A percentile compares a stretch with the other conserved stretches of the same genome.
phyloP scores from a whole-genome alignment of 1,139 yeast species.

The Zygosaccharomyces sapae region DNA sequence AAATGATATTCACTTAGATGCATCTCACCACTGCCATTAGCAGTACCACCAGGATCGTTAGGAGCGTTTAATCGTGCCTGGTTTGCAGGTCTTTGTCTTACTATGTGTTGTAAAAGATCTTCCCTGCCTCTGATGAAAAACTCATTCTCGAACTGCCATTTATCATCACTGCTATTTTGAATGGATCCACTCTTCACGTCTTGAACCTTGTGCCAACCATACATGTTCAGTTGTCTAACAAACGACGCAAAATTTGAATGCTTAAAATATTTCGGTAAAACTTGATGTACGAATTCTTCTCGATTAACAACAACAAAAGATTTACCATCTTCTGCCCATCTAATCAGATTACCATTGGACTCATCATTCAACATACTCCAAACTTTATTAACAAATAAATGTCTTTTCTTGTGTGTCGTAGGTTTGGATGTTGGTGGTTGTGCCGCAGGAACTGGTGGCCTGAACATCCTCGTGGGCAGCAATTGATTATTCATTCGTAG shows the following conservation, averaged over 20 bases:
- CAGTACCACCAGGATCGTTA: slow-evolving; percentile 8
- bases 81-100: slow-evolving; percentile 40
- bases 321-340: slow-evolving; percentile 83
- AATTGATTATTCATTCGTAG: slow-evolving; percentile 14
- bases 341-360: slow-evolving; percentile 60
- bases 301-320: slow-evolving; percentile 80
- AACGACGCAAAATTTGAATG: slow-evolving; percentile 92
- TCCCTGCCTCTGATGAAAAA: slow-evolving; percentile 66
- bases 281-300: slow-evolving; percentile 80
- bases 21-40: slow-evolving; percentile 16
- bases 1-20: slow-evolving; percentile 17
- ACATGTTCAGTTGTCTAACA: slow-evolving; percentile 90
- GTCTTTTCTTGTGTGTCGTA: slow-evolving; percentile 44
- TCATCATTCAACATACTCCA: slow-evolving; percentile 95
- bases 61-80: slow-evolving; percentile 12
- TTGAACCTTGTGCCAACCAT: slow-evolving; percentile 92
- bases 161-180: slow-evolving; percentile 35
- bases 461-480: slow-evolving; percentile 13
- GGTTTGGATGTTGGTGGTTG: slow-evolving; percentile 7
- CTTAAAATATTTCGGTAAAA: slow-evolving; percentile 85
- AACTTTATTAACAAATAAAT: slow-evolving; percentile 86
- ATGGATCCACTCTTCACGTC: slow-evolving; percentile 41
- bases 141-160: slow-evolving; percentile 80
- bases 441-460: slow-evolving; percentile 11
- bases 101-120: slow-evolving; percentile 70